Evolutionary conservation across 495 filamentous ascomycete species (phyloP), one percentile per base, ranked within the genome.

Genomic region (Penicillium cataractarum): DNA sequence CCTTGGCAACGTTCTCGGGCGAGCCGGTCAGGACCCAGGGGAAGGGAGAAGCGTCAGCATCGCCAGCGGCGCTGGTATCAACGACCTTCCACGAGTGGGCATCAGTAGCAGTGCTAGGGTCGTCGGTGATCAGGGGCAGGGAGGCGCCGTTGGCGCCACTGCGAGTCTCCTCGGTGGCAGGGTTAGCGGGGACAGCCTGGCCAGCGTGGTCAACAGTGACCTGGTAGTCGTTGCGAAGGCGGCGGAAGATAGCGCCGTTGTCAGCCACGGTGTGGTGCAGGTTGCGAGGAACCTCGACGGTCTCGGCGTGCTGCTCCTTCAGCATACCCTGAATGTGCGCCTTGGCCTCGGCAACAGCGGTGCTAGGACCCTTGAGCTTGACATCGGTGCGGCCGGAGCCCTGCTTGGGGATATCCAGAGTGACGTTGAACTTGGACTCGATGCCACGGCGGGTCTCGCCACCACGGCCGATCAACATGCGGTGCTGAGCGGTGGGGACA

Each of bases 171-270:
- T 77, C 74, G 13, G 71, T 40, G 26, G 82, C 76, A 9, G 88
- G 84, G 76, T 87, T 90, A 31, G 85, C 67, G 6, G 95, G 95
- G 2, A 89, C 78, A 32, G 87, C 75, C 21, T 94, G 87, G 31
- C 92, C 92, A 35, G 84, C 89, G 68, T 98, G 94, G 73, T 97
- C 92, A 54, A 99, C 91, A 1, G 87, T 92, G 64, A 99, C 92
- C 46, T 88, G 84, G 75, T 91, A 83, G 64, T 97, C 90, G 65
- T 87, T 91, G 63, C 87, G 87, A 32, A 97, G 84, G 58, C 83
- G 88, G 56, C 92, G 91, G 88, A 98, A 96, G 80, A 98, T 90
- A 61, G 91, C 86, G 19, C 95, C 95, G 61, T 94, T 93, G 71
- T 97, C 92, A 52, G 93, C 82, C 62, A 99, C 82, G 63, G 80